Evolutionary conservation across 164 flowering plant genomes (phyloP), one percentile per base, ranked within the genome.

Genomic region (Magnolia sinica): DNA sequence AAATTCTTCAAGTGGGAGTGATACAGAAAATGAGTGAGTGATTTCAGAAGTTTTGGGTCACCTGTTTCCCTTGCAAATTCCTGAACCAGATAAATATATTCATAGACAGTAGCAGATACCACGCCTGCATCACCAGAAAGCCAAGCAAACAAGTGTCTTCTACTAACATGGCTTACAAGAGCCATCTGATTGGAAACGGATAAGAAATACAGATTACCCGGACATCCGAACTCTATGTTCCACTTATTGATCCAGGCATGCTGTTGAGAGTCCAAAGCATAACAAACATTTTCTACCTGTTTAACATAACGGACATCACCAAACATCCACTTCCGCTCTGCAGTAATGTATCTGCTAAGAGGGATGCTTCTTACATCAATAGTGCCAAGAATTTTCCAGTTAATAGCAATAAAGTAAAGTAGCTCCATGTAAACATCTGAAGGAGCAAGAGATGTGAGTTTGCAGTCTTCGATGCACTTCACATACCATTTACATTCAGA

Each of bases 1-100:
- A 52, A 71, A 1, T 8, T n/a, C 7, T 80, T 68, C 0, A n/a
- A 58, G 37, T 78, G 50, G 2, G 91, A 86, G 74, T 84, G 89
- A 68, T 70, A 76, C 1, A 91, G 23, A 74, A 89, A 75, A 14
- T 73, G 75, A 18, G 68, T 13, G 8, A 58, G 27, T 3, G 68
- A 27, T 14, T 59, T 58, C 8, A 23, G 65, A 19, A 51, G 4
- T 3, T 14, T 55, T 24, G 20, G 10, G 3, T 72, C 64, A 19
- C 20, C 24, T 14, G 7, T n/a, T 58, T 20, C 22, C 55, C 64
- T 9, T 9, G 10, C 8, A 2, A 6, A 27, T 27, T 29, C 8
- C 1, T 22, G 7, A 14, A 29, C 72, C 6, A 68, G 16, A 8
- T 22, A 49, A 64, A 58, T 22, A 31, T 23, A 76, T 9, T 61